Base-by-base conservation (phyloP, 805 yeast species). In the Scheffersomyces stipitis region DNA sequence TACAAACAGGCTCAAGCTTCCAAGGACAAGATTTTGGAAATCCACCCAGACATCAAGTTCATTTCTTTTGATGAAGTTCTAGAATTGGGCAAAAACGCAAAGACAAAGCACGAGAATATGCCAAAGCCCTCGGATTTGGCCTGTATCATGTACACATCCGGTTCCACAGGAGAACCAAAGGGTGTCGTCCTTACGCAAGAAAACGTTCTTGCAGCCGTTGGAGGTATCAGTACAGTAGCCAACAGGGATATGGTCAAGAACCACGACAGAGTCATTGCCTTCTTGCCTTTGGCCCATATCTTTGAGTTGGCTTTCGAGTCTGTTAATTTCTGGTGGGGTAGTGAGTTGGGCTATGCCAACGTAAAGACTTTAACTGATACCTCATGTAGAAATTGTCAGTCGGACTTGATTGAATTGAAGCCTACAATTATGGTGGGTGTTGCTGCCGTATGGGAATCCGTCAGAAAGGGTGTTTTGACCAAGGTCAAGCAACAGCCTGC, bases 351-450 rank as follows among this genome's bases (percentile, higher is more conserved):
- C 50, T 93, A 93, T 67, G 98, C 96, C 34, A 81, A 73, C 51
- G 96, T 91, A 45, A 89, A 89, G 69, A 91, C 99, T 20, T 71
- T 93, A 50, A 80, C 95, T 15, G 95, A 86, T 46, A 69, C 75
- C 2, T 86, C 95, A 2, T 80, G 86, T 56, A 81, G 77, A 54
- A 86, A 93, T 68, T 89, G 96, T 70, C 68, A 76, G 39, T 91
- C 96, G 54, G 99, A 93, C 62, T 77, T 93, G 71, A 77, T 74
- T 38, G 86, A 84, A 55, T 86, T 89, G 66, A 75, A 80, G 61
- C 99, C 99, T 41, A 86, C 96, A 4, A 66, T 90, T 50, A 86
- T 93, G 96, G 96, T 89, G 47, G 99, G 96, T 64, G 99, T 93
- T 39, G 97, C 97, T 13, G 96, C 98, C 4, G 97, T 93, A 36